phyloP scores from a whole-genome alignment of 768 basidiomycete species.

The Pleurotus ostreatus region DNA sequence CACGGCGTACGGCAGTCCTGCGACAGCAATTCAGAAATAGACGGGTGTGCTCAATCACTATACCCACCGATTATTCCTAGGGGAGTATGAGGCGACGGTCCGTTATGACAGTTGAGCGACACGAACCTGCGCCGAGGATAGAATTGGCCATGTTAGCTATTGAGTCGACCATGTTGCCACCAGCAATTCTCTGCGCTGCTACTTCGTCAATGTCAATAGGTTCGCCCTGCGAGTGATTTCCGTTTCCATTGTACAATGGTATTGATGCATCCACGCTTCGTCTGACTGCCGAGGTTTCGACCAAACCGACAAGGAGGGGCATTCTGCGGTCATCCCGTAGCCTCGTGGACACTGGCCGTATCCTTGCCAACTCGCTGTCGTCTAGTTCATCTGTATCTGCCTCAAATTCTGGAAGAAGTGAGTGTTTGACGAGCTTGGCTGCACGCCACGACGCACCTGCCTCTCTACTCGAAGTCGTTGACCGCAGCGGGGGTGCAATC shows the following conservation, averaged over 20 bases:
- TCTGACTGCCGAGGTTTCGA: conserved; percentile 59
- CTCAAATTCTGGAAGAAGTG: conserved; percentile 63
- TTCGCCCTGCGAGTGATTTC: conserved; percentile 23
- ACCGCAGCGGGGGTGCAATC: conserved; percentile 65
- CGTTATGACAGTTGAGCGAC: conserved; percentile 15
- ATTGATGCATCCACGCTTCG: conserved; percentile 55
- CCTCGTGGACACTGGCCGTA: conserved; percentile 26
- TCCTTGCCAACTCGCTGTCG: conserved; percentile 31
- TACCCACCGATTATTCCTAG: conserved; percentile 60
- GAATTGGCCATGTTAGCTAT: conserved; percentile 95
- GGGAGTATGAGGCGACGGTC: conserved; percentile 2
- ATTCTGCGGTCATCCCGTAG: conserved; percentile 49
- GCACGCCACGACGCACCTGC: conserved; percentile 55
- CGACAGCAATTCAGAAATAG: conserved; percentile 7
- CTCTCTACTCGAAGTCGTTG: conserved; percentile 75
- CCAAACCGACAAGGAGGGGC: conserved; percentile 77
- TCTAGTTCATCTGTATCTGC: conserved; percentile 82
- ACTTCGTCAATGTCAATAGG: conserved; percentile 68
- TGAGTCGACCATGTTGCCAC: conserved; percentile 75
- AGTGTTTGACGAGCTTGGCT: conserved; percentile 10
- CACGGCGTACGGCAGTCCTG: conserved; percentile 91
- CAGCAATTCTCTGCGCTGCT: conserved; percentile 57
- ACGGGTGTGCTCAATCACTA: background rate
- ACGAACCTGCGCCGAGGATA: conserved; percentile 83
- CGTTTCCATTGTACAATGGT: conserved; percentile 36